Base-by-base conservation (phyloP, 371 early-diverging fungal species). In the Thermomucor indicae-seudaticae region DNA sequence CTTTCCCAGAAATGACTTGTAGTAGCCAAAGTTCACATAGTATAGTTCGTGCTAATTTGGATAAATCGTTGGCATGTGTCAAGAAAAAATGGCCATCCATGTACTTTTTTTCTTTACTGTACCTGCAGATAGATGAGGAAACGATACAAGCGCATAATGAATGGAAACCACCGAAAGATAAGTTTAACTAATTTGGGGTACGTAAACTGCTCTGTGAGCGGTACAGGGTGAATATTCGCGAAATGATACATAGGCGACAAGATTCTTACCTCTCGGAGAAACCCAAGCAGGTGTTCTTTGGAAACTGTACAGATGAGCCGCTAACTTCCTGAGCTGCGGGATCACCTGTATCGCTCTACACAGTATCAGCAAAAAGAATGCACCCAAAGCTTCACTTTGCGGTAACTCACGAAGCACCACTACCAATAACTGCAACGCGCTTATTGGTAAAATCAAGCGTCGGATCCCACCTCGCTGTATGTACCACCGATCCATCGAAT, bases 231-330 rank as follows among this genome's bases (percentile, higher is more conserved):
- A 37, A 37, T 37, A 19, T 37, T 5, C 14, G 10, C 37, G 25
- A 1, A 28, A 22, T 14, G 11, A 35, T 25, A 27, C 39, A 47
- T 29, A 53, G 29, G 12, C 37, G 7, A 43, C 44, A 29, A 2
- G 71, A 75, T 6, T 55, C 43, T 75, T 60, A 22, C 40, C 41
- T 42, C 71, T 62, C 3, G 72, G 75, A 16, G 61, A 11, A 17
- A 78, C 55, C 63, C 75, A 79, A 11, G 68, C 65, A 8, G 85
- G 75, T 0, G 81, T 75, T n/a, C 82, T 70, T 42, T 81, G 81
- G 49, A 74, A 84, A 30, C 65, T 70, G 45, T 66, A 63, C 14
- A 84, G 49, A 12, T 57, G 60, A 17, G 56, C 58, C 19, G 65
- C 78, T 24, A 67, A 60, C 40, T 66, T 62, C 14, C 57, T 67